Evolutionary conservation across 495 filamentous ascomycete species (phyloP).

Genomic region (Aspergillus diversus): DNA sequence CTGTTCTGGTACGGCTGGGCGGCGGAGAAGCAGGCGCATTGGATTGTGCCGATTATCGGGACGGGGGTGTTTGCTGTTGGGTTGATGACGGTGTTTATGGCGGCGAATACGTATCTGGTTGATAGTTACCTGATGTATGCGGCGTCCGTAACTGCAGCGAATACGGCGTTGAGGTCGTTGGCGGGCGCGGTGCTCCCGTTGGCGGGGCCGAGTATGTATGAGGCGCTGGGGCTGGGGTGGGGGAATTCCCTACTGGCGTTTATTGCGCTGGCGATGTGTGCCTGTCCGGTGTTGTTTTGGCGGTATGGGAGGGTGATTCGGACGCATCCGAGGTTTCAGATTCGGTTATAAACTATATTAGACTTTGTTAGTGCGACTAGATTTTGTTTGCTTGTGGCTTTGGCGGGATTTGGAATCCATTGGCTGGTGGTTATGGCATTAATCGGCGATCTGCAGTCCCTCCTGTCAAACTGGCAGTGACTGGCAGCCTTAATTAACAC

Average conservation of each 20-base stretch:
- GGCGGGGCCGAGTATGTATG: conserved; percentile 48
- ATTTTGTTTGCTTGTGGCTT: neutral
- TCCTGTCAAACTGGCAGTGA: too few relatives aligned
- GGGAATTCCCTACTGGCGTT: conserved; percentile 52
- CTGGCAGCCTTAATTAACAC: too few relatives aligned
- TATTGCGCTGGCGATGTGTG: conserved; percentile 44
- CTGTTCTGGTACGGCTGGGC: conserved; percentile 79
- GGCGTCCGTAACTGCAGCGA: conserved; percentile 66
- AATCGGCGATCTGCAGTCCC: too few relatives aligned
- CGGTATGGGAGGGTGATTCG: conserved; percentile 41
- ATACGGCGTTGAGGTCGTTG: conserved; percentile 59
- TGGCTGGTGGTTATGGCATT: too few relatives aligned
- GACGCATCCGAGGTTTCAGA: conserved; percentile 28
- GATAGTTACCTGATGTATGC: conserved; percentile 70
- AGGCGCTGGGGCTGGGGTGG: conserved; percentile 46
- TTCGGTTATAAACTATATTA: conserved; percentile 13
- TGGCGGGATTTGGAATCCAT: neutral
- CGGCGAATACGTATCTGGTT: conserved; percentile 67
- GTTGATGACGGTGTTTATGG: conserved; percentile 53
- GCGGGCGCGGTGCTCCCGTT: conserved; percentile 61
- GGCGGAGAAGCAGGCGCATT: conserved; percentile 55
- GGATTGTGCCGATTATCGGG: conserved; percentile 68
- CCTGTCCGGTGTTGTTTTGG: conserved; percentile 43
- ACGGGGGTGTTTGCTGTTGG: conserved; percentile 70
- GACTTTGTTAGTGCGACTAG: neutral